Evolutionary conservation across 352 stramenopile species (phyloP).

Genomic region (Phytophthora idaei): DNA sequence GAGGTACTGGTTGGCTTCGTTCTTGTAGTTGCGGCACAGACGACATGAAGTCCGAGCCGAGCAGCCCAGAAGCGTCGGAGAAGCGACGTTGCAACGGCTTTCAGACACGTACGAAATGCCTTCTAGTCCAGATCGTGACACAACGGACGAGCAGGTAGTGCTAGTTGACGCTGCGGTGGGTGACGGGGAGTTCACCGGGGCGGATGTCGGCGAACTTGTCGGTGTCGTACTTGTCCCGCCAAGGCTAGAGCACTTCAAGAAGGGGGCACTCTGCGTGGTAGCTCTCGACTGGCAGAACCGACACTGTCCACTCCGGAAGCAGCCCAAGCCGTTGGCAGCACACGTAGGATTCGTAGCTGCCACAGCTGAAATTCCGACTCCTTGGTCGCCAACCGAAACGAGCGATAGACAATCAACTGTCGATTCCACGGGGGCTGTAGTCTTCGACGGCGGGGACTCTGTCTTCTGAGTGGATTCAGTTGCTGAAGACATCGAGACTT

Average conservation of each 20-base stretch:
- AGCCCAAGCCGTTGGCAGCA: conserved; percentile 34
- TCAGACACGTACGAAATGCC: conserved; percentile 54
- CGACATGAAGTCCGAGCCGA: conserved; percentile 50
- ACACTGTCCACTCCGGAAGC: conserved; percentile 32
- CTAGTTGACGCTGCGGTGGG: conserved; percentile 27
- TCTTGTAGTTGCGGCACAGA: conserved; percentile 64
- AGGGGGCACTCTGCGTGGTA: conserved; percentile 32
- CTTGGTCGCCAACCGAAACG: conserved; percentile 35
- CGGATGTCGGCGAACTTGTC: conserved; percentile 4
- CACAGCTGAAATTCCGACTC: conserved; percentile 35
- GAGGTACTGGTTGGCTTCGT: conserved; percentile 61
- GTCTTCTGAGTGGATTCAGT: neutral
- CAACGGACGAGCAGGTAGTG: conserved; percentile 36
- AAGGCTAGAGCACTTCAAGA: conserved; percentile 26
- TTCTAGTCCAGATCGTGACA: conserved; percentile 35
- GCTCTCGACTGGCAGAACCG: conserved; percentile 46
- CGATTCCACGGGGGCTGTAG: conserved; percentile 3
- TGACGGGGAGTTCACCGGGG: conserved; percentile 9
- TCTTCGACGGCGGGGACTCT: neutral
- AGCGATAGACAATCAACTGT: conserved; percentile 28
- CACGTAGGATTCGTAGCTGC: conserved; percentile 28
- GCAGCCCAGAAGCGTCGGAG: conserved; percentile 45
- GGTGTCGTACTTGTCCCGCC: conserved; percentile 11
- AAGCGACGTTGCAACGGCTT: conserved; percentile 38
- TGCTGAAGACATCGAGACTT: conserved; percentile 1